Conservation (phyloP, 164 flowering plant genomes). For the Kingdonia uniflora region DNA sequence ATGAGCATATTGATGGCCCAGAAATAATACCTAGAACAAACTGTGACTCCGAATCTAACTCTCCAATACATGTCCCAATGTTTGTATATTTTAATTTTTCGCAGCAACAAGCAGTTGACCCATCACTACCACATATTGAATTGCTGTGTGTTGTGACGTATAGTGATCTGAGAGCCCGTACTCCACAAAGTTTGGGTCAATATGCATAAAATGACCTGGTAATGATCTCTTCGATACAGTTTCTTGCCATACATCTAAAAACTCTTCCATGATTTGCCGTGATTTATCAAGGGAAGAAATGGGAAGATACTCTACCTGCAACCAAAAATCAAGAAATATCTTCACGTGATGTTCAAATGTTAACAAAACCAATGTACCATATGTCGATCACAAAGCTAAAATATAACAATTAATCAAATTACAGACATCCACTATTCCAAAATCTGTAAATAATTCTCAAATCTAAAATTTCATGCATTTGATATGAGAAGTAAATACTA, state of each 20-base stretch:
- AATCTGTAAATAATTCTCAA: too few species aligned
- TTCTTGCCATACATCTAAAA: conserved; percentile 72
- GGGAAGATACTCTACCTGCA: conserved; percentile 88
- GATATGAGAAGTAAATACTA: too few species aligned
- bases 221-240: conserved; percentile 58
- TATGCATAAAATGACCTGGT: conserved; percentile 73
- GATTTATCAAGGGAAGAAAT: conserved; percentile 77
- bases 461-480: too few species aligned
- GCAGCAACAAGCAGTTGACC: conserved; percentile 59
- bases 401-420: too few species aligned
- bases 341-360: background rate
- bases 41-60: too few species aligned
- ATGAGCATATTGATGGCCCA: too few species aligned
- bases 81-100: conserved; percentile 33
- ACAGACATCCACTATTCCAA: too few species aligned
- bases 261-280: conserved; percentile 63
- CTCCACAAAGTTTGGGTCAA: conserved; percentile 63
- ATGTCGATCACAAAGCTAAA: too few species aligned
- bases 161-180: conserved; percentile 70
- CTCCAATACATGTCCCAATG: too few species aligned
- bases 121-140: conserved; percentile 72
- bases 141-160: conserved; percentile 68
- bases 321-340: too few species aligned
- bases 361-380: too few species aligned
- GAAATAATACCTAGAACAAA: too few species aligned